phyloP scores from a whole-genome alignment of 495 filamentous ascomycete species.

The Astrothelium macrocarpum region DNA sequence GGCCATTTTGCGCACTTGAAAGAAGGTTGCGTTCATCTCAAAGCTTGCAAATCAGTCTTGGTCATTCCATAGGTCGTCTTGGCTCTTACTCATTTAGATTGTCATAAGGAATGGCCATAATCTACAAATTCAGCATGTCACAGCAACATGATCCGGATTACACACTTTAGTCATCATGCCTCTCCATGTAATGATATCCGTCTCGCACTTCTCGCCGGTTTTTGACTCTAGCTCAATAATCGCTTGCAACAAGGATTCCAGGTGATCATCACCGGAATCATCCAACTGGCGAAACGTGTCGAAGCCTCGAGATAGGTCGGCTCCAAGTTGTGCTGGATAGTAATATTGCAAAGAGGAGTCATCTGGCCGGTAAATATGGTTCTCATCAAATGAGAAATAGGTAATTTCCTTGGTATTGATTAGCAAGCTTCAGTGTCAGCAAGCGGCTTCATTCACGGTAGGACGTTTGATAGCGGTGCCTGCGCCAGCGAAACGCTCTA shows the following conservation, averaged over 20 bases:
- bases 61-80: not conserved
- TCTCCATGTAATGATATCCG: slow-evolving; percentile 84
- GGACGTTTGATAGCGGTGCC: slow-evolving; percentile 8
- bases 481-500: not conserved
- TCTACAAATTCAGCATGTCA: slow-evolving; percentile 39
- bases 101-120: slow-evolving; percentile 76
- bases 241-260: slow-evolving; percentile 72
- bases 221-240: slow-evolving; percentile 62
- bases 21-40: slow-evolving; percentile 89
- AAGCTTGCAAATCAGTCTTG: slow-evolving; percentile 48
- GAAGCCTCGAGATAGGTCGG: slow-evolving; percentile 68
- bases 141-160: not conserved
- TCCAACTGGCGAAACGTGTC: slow-evolving; percentile 77
- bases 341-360: slow-evolving; percentile 78
- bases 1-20: slow-evolving; percentile 54
- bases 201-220: slow-evolving; percentile 54
- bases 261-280: slow-evolving; percentile 72
- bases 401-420: slow-evolving; percentile 53
- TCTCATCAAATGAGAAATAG: slow-evolving; percentile 80
- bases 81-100: slow-evolving; percentile 58
- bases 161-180: slow-evolving; percentile 96
- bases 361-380: slow-evolving; percentile 66
- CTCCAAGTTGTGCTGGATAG: slow-evolving; percentile 62
- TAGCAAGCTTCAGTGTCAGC: not conserved
- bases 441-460: not conserved